Conservation (phyloP, 2,329 filamentous ascomycete species). For the Microdochium trichocladiopsis region DNA sequence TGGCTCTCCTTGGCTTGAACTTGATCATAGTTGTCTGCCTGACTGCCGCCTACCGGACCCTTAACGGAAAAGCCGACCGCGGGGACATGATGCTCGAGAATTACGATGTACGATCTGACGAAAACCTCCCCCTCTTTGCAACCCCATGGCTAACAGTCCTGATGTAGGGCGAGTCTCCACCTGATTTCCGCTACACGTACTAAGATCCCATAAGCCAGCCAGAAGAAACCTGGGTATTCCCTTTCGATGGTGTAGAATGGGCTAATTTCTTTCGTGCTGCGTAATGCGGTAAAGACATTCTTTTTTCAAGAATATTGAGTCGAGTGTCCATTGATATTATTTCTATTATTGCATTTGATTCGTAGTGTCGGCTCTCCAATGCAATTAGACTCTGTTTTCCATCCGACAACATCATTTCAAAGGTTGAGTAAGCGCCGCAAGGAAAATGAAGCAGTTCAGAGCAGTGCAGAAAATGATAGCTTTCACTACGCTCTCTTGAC, state of each 20-base stretch:
- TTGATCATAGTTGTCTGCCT: constrained; percentile 31
- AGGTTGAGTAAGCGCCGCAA: neutral
- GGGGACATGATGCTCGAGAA: constrained; percentile 38
- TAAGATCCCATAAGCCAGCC: neutral
- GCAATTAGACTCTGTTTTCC: neutral
- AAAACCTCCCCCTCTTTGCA: neutral
- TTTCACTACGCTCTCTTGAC: neutral
- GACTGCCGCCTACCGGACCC: constrained; percentile 25
- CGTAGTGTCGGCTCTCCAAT: neutral
- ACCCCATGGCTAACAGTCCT: neutral
- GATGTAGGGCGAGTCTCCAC: neutral
- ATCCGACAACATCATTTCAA: neutral
- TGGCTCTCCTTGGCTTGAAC: constrained; percentile 35
- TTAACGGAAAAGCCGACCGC: constrained; percentile 36
- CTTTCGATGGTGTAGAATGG: neutral
- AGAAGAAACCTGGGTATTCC: neutral
- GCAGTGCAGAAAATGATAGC: neutral
- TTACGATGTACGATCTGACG: constrained; percentile 30
- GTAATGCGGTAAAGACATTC: neutral
- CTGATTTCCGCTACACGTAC: neutral
- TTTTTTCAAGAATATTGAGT: neutral
- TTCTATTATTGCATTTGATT: neutral
- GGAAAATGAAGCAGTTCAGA: no score
- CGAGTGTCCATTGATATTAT: neutral
- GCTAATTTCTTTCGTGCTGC: neutral